Evolutionary conservation across 176 grass and related monocot species (phyloP), one percentile per base, ranked within the genome.

Genomic region (Raddia distichophylla): DNA sequence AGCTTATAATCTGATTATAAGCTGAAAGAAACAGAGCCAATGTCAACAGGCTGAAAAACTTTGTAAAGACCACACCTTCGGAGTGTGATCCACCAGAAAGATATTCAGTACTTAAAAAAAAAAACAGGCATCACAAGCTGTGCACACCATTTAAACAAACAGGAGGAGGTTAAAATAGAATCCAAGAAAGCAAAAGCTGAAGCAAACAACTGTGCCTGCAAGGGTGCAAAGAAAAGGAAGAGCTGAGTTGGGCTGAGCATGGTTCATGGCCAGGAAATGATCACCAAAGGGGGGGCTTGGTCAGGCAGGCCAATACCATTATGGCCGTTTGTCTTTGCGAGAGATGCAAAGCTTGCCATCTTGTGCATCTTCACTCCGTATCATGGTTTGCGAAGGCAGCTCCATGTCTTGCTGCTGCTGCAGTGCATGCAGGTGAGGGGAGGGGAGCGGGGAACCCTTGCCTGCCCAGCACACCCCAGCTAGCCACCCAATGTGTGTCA

Each of bases 401-500:
- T 64, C 74, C 86, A 88, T 79, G 59, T 43, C 67, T 55, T 45
- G 78, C 71, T 40, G 37, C 37, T 81, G 45, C 77, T 17, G 56
- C 65, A 56, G 52, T 59, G 67, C 75, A 57, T 62, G 60, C 60
- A 62, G 13, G 60, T 20, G 76, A 61, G 13, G 60, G 59, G 76
- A 61, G 20, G 34, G 63, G 40, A 63, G 18, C 8, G 20, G 34
- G 63, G 40, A 63, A 13, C 13, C 76, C 33, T 43, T 40, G 37
- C 37, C 10, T 27, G 22, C 22, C 54, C 54, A 53, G 37, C 37
- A 64, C 45, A 45, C 6, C 15, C 32, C 18, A 46, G n/a, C 76
- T 43, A 59, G 66, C 51, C 37, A 40, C 37, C 37, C 72, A 78
- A 89, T 77, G 83, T 71, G 87, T 86, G 78, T 76, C 70, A 46